Evolutionary conservation across 2,329 filamentous ascomycete species (phyloP).

Genomic region (Fusarium papillatum): DNA sequence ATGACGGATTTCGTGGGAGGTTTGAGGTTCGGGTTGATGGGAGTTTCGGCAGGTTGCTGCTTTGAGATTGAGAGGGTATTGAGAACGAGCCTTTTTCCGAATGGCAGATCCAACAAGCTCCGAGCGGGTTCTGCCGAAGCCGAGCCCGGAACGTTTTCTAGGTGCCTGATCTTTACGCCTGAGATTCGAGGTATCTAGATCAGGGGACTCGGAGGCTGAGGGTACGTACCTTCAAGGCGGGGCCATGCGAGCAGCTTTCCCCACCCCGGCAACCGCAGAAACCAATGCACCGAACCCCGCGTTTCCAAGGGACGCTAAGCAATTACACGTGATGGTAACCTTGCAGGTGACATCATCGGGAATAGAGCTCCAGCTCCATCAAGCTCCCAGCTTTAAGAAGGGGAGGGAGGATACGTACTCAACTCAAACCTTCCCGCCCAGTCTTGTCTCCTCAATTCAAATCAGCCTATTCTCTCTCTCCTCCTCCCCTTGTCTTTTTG

Average conservation of each 20-base stretch:
- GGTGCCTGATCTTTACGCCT: constrained; percentile 50
- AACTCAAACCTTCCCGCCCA: constrained; percentile 18
- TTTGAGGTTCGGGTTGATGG: constrained; percentile 52
- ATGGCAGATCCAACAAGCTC: constrained; percentile 44
- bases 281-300: constrained; percentile 43
- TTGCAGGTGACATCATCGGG: constrained; percentile 44
- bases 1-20: constrained; percentile 61
- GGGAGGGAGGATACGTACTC: constrained; percentile 43
- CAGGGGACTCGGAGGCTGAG: not conserved
- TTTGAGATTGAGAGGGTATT: constrained; percentile 50
- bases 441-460: constrained; percentile 19
- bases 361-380: constrained; percentile 36
- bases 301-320: constrained; percentile 42
- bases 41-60: constrained; percentile 44
- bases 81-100: constrained; percentile 57
- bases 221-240: constrained; percentile 26
- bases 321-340: constrained; percentile 39
- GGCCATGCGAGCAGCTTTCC: constrained; percentile 6
- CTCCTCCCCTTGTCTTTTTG: constrained; percentile 13
- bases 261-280: constrained; percentile 25
- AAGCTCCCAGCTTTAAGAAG: constrained; percentile 46
- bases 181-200: constrained; percentile 32
- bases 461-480: constrained; percentile 40
- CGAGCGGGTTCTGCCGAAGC: constrained; percentile 53
- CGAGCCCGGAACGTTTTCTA: constrained; percentile 38